Evolutionary conservation across 2,329 filamentous ascomycete genomes (phyloP).

Genomic region (Thelonectria rubi): DNA sequence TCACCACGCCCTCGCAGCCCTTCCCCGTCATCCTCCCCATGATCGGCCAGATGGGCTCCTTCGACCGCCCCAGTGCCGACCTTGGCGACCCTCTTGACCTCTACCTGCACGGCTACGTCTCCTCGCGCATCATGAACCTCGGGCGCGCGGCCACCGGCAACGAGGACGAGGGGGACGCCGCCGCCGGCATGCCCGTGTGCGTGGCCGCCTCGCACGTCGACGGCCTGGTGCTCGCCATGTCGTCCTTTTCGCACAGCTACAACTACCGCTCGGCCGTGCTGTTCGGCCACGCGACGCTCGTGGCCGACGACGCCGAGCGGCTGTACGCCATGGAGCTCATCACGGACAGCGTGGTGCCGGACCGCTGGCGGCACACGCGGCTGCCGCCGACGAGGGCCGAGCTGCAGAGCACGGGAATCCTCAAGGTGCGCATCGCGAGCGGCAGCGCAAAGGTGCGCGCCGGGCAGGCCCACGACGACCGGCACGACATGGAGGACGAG

Average conservation of each 20-base stretch:
- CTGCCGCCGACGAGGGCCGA: slow-evolving; percentile 77
- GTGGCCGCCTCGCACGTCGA: slow-evolving; percentile 79
- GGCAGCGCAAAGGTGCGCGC: slow-evolving; percentile 80
- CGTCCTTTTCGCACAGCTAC: slow-evolving; percentile 83
- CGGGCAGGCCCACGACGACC: slow-evolving; percentile 68
- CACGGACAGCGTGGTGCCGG: slow-evolving; percentile 76
- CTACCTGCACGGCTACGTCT: slow-evolving; percentile 88
- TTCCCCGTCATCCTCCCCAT: slow-evolving; percentile 85
- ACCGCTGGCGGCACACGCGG: slow-evolving; percentile 74
- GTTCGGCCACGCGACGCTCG: slow-evolving; percentile 76
- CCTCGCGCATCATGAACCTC: slow-evolving; percentile 77
- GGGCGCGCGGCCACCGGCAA: slow-evolving; percentile 45
- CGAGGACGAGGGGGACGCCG: slow-evolving; percentile 21
- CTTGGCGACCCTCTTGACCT: slow-evolving; percentile 73
- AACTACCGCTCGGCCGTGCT: slow-evolving; percentile 86
- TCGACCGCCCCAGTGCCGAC: slow-evolving; percentile 66
- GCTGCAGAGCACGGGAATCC: slow-evolving; percentile 77
- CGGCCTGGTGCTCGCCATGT: slow-evolving; percentile 81
- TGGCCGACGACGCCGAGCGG: slow-evolving; percentile 75
- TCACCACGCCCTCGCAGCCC: slow-evolving; percentile 69
- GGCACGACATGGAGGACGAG: slow-evolving; percentile 56
- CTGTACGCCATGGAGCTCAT: slow-evolving; percentile 81
- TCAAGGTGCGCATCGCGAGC: slow-evolving; percentile 72
- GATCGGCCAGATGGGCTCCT: slow-evolving; percentile 85
- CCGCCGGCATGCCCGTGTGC: slow-evolving; percentile 72